Evolutionary conservation across 225 moss, liverwort and hornwort genomes (phyloP), one percentile per base, ranked within the genome.

Genomic region (Asterella californica): DNA sequence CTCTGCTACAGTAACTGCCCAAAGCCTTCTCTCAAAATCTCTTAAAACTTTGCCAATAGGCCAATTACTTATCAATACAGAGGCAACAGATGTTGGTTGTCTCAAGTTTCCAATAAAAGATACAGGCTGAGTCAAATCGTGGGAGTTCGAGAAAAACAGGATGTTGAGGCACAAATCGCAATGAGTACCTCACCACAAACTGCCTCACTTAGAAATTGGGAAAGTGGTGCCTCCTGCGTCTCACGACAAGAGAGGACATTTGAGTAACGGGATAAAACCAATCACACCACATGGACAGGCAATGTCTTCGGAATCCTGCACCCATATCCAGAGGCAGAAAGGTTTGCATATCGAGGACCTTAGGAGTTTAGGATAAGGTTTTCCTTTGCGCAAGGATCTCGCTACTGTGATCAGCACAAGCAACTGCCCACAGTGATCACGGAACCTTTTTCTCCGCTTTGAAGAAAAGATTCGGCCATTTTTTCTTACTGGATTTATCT

Each of bases 401-500:
- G 78, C 47, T 77, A 69, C 34, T 79, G 33, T 72, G 54, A 75
- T 76, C 78, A 81, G 71, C 63, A 60, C 27, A 60, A 52, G 47
- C 67, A 65, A 70, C 79, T 72, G 76, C 74, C 46, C 55, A 33
- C 48, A 81, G 69, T 77, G 46, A 76, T 87, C 82, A 87, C 1
- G 84, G 82, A 68, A 82, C 54, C 80, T 87, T 87, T 74, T 80
- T 82, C 32, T 87, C 87, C 74, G 82, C 82, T 82, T 96, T 96
- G 68, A 89, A 96, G 64, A 92, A 91, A 64, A 90, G 72, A 82
- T 84, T 90, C 73, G 91, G 88, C 92, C 96, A 92, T 86, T 92
- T 96, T 89, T 94, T 96, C 86, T 96, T 93, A 59, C 85, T 89
- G 12, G 88, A 84, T 89, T 91, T 96, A 70, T 84, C 77, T 76